Base-by-base conservation (phyloP, 163 green algal genomes). In the Chlamydomonas reinhardtii region DNA sequence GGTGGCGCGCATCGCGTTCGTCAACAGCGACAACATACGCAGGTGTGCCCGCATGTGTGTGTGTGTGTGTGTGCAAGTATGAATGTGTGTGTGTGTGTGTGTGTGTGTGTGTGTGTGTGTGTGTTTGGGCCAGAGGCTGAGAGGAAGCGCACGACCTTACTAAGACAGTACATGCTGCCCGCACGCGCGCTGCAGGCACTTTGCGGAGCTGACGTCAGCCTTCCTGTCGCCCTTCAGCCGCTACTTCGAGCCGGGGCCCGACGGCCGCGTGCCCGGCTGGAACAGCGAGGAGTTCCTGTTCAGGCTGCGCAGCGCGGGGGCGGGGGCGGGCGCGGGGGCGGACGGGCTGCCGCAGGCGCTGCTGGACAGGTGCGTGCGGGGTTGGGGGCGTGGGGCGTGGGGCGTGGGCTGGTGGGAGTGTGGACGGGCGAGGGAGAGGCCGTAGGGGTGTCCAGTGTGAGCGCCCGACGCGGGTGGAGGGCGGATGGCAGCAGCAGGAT, bases 21-120 rank as follows among this genome's bases (percentile, higher is more conserved):
- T 90, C 71, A 96, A 96, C 91, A 91, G 81, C 37, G 74, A 86
- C 17, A 74, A 90, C n/a, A 88, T 98, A 52, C 90, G 95, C 12
- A 66, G 76, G 76, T 43, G 73, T 78, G 29, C 39, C 20, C 14
- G 71, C 31, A 25, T n/a, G n/a, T n/a, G n/a, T n/a, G n/a, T n/a
- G n/a, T n/a, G n/a, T n/a, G n/a, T n/a, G n/a, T n/a, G n/a, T n/a
- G n/a, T n/a, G n/a, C n/a, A n/a, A n/a, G n/a, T n/a, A n/a, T n/a
- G n/a, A n/a, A n/a, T n/a, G n/a, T n/a, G n/a, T n/a, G n/a, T n/a
- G n/a, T n/a, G n/a, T n/a, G n/a, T n/a, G n/a, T n/a, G n/a, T n/a
- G n/a, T n/a, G n/a, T n/a, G n/a, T n/a, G n/a, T n/a, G n/a, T n/a
- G n/a, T n/a, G n/a, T n/a, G n/a, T n/a, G n/a, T n/a, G n/a, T n/a